Percentiles rank a stretch among this genome's conserved stretches.
Conservation (phyloP, 441 rosid genomes). For the Syzygium malaccense region DNA sequence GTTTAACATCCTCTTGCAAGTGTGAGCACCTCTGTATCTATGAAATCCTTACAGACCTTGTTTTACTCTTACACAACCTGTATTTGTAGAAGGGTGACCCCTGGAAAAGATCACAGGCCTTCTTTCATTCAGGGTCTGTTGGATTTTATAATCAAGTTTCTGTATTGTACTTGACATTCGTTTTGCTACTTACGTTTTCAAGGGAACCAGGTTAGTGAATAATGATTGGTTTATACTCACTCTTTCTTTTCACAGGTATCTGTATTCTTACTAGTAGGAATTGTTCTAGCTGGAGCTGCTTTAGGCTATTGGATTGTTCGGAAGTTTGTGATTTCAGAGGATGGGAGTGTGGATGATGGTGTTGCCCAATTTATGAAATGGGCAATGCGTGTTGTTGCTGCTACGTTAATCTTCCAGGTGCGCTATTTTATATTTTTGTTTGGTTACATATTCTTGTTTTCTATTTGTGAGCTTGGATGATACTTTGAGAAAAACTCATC, state of each 20-base stretch:
- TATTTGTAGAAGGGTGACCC: not conserved
- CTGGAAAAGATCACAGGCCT: not conserved
- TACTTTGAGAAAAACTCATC: not conserved
- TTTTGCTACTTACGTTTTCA: not conserved
- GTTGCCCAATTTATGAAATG: conserved; percentile 91
- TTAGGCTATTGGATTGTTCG: conserved; percentile 90
- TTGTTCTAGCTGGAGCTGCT: conserved; percentile 80
- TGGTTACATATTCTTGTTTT: not conserved
- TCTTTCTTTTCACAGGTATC: conserved; percentile 44
- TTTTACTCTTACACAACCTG: not conserved
- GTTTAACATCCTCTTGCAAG: not conserved
- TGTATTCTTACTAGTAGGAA: conserved; percentile 50
- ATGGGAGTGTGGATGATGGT: conserved; percentile 73
- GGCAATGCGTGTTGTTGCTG: conserved; percentile 71
- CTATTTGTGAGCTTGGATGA: not conserved
- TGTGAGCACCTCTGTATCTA: not conserved
- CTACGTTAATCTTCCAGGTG: conserved; percentile 72
- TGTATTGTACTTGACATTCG: not conserved
- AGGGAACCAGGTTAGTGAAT: not conserved
- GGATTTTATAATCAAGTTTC: not conserved
- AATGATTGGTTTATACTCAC: not conserved
- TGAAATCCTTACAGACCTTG: not conserved
- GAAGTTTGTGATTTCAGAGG: conserved; percentile 74
- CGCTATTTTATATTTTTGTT: not conserved
- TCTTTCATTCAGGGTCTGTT: not conserved